Evolutionary conservation across 2,329 filamentous ascomycete species (phyloP), one percentile per base, ranked within the genome.

Genomic region (Aspergillus uvarum): DNA sequence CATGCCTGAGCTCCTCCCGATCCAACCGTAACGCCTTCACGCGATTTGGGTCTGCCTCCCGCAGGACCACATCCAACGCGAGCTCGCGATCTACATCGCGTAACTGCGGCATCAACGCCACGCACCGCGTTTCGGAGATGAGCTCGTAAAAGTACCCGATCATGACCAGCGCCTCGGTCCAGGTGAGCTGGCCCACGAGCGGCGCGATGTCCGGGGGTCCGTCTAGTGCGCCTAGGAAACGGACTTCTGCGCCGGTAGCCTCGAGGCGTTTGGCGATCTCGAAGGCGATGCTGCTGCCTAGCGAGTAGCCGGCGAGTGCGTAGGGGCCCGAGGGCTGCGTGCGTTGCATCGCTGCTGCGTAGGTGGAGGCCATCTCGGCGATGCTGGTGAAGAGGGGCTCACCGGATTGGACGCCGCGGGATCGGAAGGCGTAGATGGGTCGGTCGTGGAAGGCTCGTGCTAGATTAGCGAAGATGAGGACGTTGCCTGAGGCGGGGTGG

Each of bases 281-380:
- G 58, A 82, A 84, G 0, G 80, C 78, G 0, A 83, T 54, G 61
- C 80, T 81, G 0, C 73, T 64, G 4, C 82, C 82, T 60, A 79
- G 82, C 7, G 73, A 78, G 63, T 84, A 83, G 1, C 82, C 82
- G 0, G 78, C 77, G 0, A 84, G 65, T 0, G 78, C 77, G 60
- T 84, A 84, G 0, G 82, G 82, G 0, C 82, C 81, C 0, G 67
- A 22, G 0, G 81, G 81, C 61, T 84, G 82, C 0, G 59, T 60
- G 4, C 58, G 38, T 4, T 70, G 70, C 19, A 84, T 76, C 1
- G 76, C 73, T 0, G 55, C 47, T 2, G 65, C 56, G 65, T 84
- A 84, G 0, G 67, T 74, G 0, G 68, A 60, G 3, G 80, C 69
- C 0, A 72, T 67, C 32, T 83, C 79, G 0, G 60, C 55, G 21